Conservation (phyloP, 163 green algal genomes). For the Scenedesmus sp. region DNA sequence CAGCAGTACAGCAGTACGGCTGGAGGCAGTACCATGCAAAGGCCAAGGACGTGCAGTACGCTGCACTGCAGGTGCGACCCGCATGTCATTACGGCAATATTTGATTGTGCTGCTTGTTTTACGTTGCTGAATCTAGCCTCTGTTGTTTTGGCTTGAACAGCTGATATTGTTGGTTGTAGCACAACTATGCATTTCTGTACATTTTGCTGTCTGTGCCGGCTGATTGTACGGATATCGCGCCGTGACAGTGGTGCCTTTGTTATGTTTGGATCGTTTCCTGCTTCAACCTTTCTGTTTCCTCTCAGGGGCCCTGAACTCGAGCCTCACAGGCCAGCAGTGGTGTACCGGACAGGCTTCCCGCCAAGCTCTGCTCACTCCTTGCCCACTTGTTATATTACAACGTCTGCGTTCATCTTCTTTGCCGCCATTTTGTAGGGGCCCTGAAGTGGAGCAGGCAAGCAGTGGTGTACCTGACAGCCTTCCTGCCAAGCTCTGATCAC, state of each 20-base stretch:
- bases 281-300: neutral
- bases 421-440: neutral
- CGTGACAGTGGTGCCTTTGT: no score
- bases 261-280: neutral
- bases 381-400: neutral
- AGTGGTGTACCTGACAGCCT: constrained; percentile 28
- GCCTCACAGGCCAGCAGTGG: neutral
- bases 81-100: neutral
- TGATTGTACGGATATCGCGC: no score
- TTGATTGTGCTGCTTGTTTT: neutral
- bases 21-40: constrained; percentile 6
- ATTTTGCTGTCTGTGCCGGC: no score
- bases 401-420: neutral
- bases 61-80: neutral
- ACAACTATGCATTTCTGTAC: neutral
- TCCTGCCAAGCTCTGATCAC: neutral
- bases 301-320: neutral
- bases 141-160: no score
- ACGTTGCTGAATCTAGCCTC: no score
- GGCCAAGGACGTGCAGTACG: constrained; percentile 5
- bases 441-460: constrained; percentile 3
- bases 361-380: neutral
- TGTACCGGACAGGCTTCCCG: constrained; percentile 5
- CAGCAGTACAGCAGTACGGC: neutral
- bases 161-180: neutral